Evolutionary conservation across 495 filamentous ascomycete genomes (phyloP), one percentile per base, ranked within the genome.

Genomic region (Hypoxylon crocopeplum): DNA sequence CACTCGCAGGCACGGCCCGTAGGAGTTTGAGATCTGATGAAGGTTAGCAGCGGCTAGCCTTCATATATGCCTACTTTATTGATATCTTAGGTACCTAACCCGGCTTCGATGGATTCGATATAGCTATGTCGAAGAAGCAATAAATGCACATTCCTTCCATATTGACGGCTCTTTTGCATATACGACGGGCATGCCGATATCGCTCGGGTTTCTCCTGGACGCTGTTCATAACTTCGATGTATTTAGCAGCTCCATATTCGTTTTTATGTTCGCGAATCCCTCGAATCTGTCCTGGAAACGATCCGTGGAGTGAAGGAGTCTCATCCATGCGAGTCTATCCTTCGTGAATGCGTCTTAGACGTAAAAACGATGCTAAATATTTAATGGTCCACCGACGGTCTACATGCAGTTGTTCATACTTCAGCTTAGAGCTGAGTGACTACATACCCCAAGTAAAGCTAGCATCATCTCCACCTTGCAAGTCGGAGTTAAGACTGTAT

Each of bases 391-490:
- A n/a, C n/a, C n/a, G n/a, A n/a, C n/a, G n/a, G n/a, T n/a, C n/a
- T n/a, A n/a, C n/a, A n/a, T n/a, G n/a, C n/a, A n/a, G n/a, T n/a
- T n/a, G n/a, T n/a, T n/a, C n/a, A n/a, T n/a, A n/a, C n/a, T n/a
- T n/a, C n/a, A n/a, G n/a, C n/a, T n/a, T n/a, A n/a, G n/a, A 76
- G 29, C 27, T 32, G 10, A 21, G 27, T 13, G 6, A 5, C 15
- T 30, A 7, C 7, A 46, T 25, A n/a, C n/a, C n/a, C n/a, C n/a
- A 7, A 72, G 73, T 1, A 73, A 73, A 44, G 53, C 56, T 5
- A 70, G 73, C 2, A 75, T 75, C 12, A 38, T 75, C 55, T 67
- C 68, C 27, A 68, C 72, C 11, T 32, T 74, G 1, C 72, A 75
- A 3, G 59, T 67, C 15, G 56, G 59, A 36, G 75, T 69, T 7